Evolutionary conservation across 306 rosid species (phyloP).

Genomic region (Corylus avellana): DNA sequence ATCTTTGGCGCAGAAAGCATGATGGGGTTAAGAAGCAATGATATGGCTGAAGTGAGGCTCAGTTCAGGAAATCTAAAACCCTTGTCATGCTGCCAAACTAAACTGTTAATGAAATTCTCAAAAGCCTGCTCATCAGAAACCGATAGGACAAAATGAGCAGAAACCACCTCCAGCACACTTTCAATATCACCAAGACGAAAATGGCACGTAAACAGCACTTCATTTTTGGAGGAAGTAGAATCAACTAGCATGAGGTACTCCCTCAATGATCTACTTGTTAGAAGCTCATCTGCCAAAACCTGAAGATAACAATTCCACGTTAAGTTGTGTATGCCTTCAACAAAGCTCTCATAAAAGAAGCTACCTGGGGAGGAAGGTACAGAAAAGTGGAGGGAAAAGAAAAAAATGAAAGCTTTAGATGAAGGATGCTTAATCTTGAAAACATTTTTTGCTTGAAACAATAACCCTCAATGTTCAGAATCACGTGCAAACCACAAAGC

Average conservation of each 20-base stretch:
- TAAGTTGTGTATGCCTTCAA: conserved; percentile 34
- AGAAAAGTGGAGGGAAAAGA: not conserved
- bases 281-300: conserved; percentile 84
- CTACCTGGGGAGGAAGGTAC: not conserved
- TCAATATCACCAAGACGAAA: conserved; percentile 40
- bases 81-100: conserved; percentile 37
- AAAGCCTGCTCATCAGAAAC: conserved; percentile 47
- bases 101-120: conserved; percentile 53
- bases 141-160: conserved; percentile 64
- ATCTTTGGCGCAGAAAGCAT: conserved; percentile 71
- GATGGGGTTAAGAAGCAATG: conserved; percentile 67
- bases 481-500: not conserved
- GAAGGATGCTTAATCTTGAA: not conserved
- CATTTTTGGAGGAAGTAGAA: conserved; percentile 43
- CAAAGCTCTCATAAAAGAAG: conserved; percentile 13
- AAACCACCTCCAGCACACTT: conserved; percentile 69
- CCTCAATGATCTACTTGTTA: conserved; percentile 54
- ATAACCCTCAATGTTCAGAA: not conserved
- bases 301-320: conserved; percentile 35
- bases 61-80: conserved; percentile 56
- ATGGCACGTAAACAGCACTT: conserved; percentile 38
- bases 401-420: not conserved
- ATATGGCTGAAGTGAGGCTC: conserved; percentile 46
- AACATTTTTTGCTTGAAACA: not conserved
- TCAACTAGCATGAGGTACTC: conserved; percentile 53